Base-by-base conservation (phyloP, 169 alveolate species). In the Plasmodium ovale region DNA sequence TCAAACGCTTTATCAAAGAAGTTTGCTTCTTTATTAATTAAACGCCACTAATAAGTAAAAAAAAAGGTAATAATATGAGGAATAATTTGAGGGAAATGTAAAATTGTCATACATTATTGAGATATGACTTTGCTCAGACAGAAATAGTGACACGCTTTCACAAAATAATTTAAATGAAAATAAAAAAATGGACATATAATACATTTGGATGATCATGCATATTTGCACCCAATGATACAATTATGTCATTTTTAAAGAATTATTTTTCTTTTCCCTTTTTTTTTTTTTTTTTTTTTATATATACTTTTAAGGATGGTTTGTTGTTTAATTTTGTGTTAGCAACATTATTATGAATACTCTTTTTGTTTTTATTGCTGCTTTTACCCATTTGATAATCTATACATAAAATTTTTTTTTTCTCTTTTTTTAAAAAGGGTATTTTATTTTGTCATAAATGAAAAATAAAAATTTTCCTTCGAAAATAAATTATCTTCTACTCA, bases 1-100 rank as follows among this genome's bases (percentile, higher is more conserved):
- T 77, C 89, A 77, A 77, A 77, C 39, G 70, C 89, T 27, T 51
- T 77, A 23, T 77, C 89, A 67, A 77, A 77, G 62, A 77, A 77
- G 27, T 77, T 77, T 14, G 74, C 58, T 62, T 77, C 89, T 77
- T 77, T 77, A 54, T 77, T 77, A 62, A 77, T 77, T 77, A 77
- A 31, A 47, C 89, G 89, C 79, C 79, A 77, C 89, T 77, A 64
- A 29, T 16, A 67, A 35, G 56, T 29, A 62, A 77, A 62, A 77
- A 37, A 53, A 21, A 25, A 77, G 64, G 56, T 10, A 49, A 21
- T 25, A 0, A 19, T 49, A 25, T 70, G 14, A 19, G n/a, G n/a
- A n/a, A n/a, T n/a, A n/a, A n/a, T n/a, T n/a, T n/a, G n/a, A n/a
- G n/a, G n/a, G n/a, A n/a, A n/a, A n/a, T n/a, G n/a, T n/a, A n/a